Evolutionary conservation across 1,139 yeast species (phyloP), one percentile per base, ranked within the genome.

Genomic region (Scheffersomyces cryptocercus): DNA sequence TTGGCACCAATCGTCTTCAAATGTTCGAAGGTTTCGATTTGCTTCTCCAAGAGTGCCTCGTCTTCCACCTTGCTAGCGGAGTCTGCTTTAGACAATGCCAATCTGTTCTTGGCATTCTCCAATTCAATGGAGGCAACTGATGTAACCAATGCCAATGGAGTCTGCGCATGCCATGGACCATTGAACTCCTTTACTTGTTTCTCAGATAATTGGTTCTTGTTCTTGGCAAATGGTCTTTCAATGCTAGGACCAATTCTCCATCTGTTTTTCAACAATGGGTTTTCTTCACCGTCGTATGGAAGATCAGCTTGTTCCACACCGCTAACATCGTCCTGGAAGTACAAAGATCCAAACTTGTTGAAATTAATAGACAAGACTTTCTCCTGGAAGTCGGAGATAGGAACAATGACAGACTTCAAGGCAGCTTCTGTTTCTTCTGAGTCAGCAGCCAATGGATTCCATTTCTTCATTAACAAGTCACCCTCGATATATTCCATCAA

Each of bases 161-260:
- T 65, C 28, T 72, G 70, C 35, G 76, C 70, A 30, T 68, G 66
- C 89, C 95, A 89, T 31, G 98, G 97, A 1, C 98, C 98, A 48
- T 73, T 68, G 44, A 62, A 68, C 47, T 70, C 64, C 62, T 75
- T 73, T 53, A 82, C 65, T 46, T 70, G 70, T 35, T 67, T 65
- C 39, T 70, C 66, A 15, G 73, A 66, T 62, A 81, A 67, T 48
- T 65, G 71, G 52, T 66, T 67, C 56, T 84, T 84, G 53, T 81
- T 79, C 62, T 85, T 86, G 77, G 90, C 84, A 61, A 84, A 88
- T 12, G 81, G 76, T 51, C 85, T 77, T 65, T 91, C 97, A 33
- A 82, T 83, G 35, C 89, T 80, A n/a, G 96, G 95, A 2, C 99
- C 98, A 53, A 93, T 83, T 61, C 86, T 79, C 95, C 95, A 91